phyloP scores from a whole-genome alignment of 331 rosid species.

The Rosa hybrid region DNA sequence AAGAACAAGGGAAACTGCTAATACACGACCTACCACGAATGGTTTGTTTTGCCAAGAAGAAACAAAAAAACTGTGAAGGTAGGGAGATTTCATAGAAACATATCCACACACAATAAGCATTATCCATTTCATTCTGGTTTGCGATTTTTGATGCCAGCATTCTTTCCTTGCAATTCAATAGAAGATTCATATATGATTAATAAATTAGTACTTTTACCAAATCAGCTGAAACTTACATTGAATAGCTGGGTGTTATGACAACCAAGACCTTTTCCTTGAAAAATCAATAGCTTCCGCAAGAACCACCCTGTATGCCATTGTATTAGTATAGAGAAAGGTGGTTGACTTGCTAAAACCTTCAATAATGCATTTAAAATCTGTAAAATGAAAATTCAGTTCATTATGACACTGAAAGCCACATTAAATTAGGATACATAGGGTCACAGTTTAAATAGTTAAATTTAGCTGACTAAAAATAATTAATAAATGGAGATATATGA shows the following conservation, averaged over 20 bases:
- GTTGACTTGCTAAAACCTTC: slow-evolving; percentile 64
- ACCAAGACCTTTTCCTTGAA: slow-evolving; percentile 39
- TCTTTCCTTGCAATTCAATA: slow-evolving; percentile 6
- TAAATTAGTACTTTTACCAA: slow-evolving; percentile 7
- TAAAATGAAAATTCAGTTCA: slow-evolving; percentile 32
- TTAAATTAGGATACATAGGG: slow-evolving; percentile 22
- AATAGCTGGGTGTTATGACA: slow-evolving; percentile 50
- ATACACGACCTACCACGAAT: not conserved
- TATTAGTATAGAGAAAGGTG: slow-evolving; percentile 50
- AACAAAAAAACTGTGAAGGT: not conserved
- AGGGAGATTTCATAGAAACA: not conserved
- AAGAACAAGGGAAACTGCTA: not conserved
- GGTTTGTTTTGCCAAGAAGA: slow-evolving; percentile 15
- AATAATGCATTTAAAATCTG: slow-evolving; percentile 75
- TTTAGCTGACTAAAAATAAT: not conserved
- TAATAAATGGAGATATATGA: slow-evolving; percentile 5
- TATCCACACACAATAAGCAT: not conserved
- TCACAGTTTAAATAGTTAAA: not conserved
- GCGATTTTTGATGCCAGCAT: not conserved
- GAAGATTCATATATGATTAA: not conserved
- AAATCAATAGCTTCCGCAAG: slow-evolving; percentile 58
- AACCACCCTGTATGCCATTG: slow-evolving; percentile 87
- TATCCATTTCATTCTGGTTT: not conserved
- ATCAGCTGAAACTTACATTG: slow-evolving; percentile 48
- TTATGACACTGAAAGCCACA: slow-evolving; percentile 23